Evolutionary conservation across 805 yeast genomes (phyloP).

Genomic region (Monosporozyma servazzii): DNA sequence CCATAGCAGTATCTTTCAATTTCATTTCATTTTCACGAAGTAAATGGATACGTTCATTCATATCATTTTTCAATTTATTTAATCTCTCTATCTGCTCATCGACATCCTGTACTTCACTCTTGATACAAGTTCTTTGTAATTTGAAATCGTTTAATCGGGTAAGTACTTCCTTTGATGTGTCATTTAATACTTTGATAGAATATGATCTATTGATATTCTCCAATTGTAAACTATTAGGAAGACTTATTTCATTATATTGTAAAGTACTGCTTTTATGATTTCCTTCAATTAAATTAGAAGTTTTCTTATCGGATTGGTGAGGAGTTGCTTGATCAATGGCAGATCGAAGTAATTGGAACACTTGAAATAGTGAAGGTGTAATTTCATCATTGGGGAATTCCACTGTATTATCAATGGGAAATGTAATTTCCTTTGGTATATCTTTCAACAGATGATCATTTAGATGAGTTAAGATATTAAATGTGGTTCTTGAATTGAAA

Average conservation of each 20-base stretch:
- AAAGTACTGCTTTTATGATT: neutral
- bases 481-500: conserved; percentile 34
- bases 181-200: conserved; percentile 32
- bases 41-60: conserved; percentile 43
- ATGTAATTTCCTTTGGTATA: conserved; percentile 17
- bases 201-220: conserved; percentile 19
- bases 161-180: conserved; percentile 33
- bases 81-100: conserved; percentile 44
- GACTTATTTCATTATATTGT: neutral
- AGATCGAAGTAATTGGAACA: conserved; percentile 50
- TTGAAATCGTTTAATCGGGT: conserved; percentile 45
- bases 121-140: conserved; percentile 53
- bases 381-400: conserved; percentile 16
- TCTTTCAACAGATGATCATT: conserved; percentile 53
- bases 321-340: conserved; percentile 27
- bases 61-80: conserved; percentile 36
- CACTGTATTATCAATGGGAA: neutral
- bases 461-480: conserved; percentile 40
- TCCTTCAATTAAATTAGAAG: neutral
- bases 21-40: conserved; percentile 46
- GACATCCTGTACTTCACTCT: conserved; percentile 54
- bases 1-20: conserved; percentile 37
- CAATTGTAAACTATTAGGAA: conserved; percentile 1
- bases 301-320: neutral
- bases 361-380: conserved; percentile 55